Evolutionary conservation across 495 filamentous ascomycete genomes (phyloP).

Genomic region (Chaetomium tenue): DNA sequence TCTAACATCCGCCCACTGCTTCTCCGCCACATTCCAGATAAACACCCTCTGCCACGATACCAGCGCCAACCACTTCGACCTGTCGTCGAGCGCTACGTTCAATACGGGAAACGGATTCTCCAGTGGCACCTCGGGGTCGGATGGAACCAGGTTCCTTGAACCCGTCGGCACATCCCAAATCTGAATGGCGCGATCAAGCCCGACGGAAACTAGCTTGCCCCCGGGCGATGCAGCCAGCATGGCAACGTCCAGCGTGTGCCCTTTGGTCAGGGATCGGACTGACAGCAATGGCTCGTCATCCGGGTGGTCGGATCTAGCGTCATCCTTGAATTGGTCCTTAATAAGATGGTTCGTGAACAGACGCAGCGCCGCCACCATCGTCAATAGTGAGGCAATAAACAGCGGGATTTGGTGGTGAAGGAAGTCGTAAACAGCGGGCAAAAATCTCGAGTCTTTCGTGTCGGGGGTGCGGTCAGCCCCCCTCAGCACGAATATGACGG

Average conservation of each 20-base stretch:
- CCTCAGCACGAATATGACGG: slow-evolving; percentile 63
- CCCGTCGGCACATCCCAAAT: slow-evolving; percentile 56
- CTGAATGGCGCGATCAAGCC: slow-evolving; percentile 60
- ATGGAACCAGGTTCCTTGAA: slow-evolving; percentile 39
- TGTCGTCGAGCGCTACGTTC: slow-evolving; percentile 57
- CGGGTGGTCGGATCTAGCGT: slow-evolving; percentile 33
- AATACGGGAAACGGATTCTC: slow-evolving; percentile 56
- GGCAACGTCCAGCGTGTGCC: slow-evolving; percentile 63
- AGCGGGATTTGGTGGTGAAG: slow-evolving; percentile 55
- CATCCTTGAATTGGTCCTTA: slow-evolving; percentile 49
- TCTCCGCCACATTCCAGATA: slow-evolving; percentile 57
- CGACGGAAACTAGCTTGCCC: slow-evolving; percentile 63
- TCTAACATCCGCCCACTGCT: slow-evolving; percentile 49
- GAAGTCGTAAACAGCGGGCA: slow-evolving; percentile 57
- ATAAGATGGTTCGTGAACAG: slow-evolving; percentile 66
- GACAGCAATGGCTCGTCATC: slow-evolving; percentile 55
- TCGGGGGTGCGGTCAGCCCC: slow-evolving; percentile 58
- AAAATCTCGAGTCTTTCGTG: slow-evolving; percentile 41
- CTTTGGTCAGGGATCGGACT: slow-evolving; percentile 55
- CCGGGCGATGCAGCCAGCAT: slow-evolving; percentile 55
- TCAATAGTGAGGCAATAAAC: slow-evolving; percentile 54
- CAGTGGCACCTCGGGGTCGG: slow-evolving; percentile 37
- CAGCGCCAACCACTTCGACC: slow-evolving; percentile 61
- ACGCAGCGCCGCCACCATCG: slow-evolving; percentile 55
- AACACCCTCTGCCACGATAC: slow-evolving; percentile 54